Base-by-base conservation (phyloP, 2,329 filamentous ascomycete genomes). In the Fusarium agapanthi region DNA sequence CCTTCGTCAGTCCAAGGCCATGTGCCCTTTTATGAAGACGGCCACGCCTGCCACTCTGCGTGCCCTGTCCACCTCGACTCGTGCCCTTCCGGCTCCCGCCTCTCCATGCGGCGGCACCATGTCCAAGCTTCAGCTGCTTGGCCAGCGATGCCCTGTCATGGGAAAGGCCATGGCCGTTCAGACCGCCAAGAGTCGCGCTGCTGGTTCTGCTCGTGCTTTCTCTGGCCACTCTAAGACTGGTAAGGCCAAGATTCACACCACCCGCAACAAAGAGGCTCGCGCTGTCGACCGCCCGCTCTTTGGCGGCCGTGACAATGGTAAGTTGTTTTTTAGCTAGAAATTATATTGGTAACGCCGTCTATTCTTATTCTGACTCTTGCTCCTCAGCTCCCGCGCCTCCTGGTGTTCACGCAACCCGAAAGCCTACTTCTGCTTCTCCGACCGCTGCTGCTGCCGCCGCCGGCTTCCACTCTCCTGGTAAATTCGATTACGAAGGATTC, bases 11-110 rank as follows among this genome's bases (percentile, higher is more conserved):
- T 98, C 95, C 82, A 95, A 95, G 88, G 91, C 93, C 81, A 93
- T 99, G 91, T 99, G 96, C 86, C 96, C 96, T 62, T 99, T 99
- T 86, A 88, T 99, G 83, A 95, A 95, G 88, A 94, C 95, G 85
- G 95, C 96, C 40, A 95, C 95, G 41, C 94, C 95, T 76, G 92
- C 95, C 77, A 95, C 95, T 63, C 90, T 99, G 73, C 95, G 96
- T 77, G 93, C 95, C 66, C 89, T 99, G 80, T 97, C 93, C 54
- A 94, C 92, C 67, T 88, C 93, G 61, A 90, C 86, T 85, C 83
- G 90, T 50, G 79, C 61, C 56, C 62, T 76, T 59, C 69, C 75
- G 43, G 79, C 59, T 62, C 58, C 72, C 37, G 66, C 80, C 41
- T 93, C 92, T 60, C 92, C 91, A 64, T 93, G 95, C 79, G 95